These are phyloP conservation scores for Lanmaoa rubissima DNA, from an alignment of 768 basidiomycete genomes.

Conservation along the genomic window DNA sequence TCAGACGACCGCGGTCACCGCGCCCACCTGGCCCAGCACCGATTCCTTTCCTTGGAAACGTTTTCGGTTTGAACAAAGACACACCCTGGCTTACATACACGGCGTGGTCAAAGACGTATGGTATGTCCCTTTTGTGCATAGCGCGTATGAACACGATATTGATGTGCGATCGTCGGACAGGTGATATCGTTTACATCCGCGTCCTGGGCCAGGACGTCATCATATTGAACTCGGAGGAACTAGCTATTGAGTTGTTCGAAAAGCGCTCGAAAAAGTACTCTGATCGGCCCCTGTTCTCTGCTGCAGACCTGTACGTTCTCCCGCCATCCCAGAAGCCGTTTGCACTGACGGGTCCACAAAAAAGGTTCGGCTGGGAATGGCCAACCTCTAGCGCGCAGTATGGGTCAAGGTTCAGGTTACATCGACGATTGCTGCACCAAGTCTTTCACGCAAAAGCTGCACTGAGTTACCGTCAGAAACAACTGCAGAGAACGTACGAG, in stretches of 20 bases:
- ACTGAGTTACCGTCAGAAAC: conserved; percentile 13
- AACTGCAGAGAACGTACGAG: conserved; percentile 14
- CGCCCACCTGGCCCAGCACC: conserved; percentile 15
- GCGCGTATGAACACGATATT: neutral
- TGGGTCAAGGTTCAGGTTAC: conserved; percentile 22
- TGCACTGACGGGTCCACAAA: neutral
- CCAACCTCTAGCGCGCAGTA: conserved; percentile 14
- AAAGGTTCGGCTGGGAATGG: conserved; percentile 24
- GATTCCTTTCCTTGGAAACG: conserved; percentile 18
- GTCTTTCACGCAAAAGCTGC: conserved; percentile 13
- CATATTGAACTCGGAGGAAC: conserved; percentile 47
- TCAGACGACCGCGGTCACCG: neutral
- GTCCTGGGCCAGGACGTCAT: conserved; percentile 47
- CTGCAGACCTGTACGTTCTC: conserved; percentile 7
- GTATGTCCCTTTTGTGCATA: conserved; percentile 1
- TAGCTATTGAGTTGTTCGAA: conserved; percentile 48
- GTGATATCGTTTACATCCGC: conserved; percentile 5
- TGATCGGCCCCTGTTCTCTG: conserved; percentile 5
- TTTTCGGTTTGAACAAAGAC: conserved; percentile 5
- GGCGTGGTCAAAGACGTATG: conserved; percentile 20
- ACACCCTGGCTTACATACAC: conserved; percentile 16
- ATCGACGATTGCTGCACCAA: conserved; percentile 22
- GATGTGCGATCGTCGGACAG: neutral
- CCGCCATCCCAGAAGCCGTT: no score
- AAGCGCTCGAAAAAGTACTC: conserved; percentile 54